Evolutionary conservation across 2,329 filamentous ascomycete species (phyloP).

Genomic region (Trichoderma sp.): DNA sequence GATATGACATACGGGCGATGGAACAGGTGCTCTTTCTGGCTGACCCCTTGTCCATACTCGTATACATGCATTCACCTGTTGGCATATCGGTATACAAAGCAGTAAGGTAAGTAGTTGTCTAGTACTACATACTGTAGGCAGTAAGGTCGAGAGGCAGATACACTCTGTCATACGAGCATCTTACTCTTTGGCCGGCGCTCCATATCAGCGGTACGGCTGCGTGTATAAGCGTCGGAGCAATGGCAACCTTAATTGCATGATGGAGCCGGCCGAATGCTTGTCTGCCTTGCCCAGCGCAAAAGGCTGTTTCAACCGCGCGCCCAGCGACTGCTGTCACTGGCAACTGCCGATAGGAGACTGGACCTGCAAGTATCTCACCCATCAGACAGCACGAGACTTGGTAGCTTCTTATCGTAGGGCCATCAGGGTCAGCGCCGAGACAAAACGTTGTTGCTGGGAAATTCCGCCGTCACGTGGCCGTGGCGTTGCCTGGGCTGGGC

Average conservation of each 20-base stretch:
- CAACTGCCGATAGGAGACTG: background rate
- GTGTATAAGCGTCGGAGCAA: background rate
- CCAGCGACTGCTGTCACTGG: background rate
- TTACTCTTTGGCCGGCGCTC: background rate
- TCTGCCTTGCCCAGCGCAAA: background rate
- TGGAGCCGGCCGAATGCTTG: background rate
- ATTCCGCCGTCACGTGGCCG: constrained; percentile 10
- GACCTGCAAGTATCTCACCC: no score
- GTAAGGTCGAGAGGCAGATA: background rate
- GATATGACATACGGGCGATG: background rate
- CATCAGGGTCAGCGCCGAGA: background rate
- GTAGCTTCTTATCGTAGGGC: background rate
- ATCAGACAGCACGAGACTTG: background rate
- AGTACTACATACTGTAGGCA: no score
- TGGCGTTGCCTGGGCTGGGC: background rate
- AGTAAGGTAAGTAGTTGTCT: background rate
- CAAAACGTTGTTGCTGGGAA: background rate
- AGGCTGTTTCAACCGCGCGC: background rate
- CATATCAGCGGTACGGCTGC: background rate
- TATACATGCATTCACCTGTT: background rate
- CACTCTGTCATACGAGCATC: background rate
- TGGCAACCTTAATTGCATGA: constrained; percentile 1
- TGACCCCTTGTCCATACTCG: background rate
- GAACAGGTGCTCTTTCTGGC: background rate
- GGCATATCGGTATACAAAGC: background rate